Base-by-base conservation (phyloP, 108 stramenopile species). In the Discostella stelligeroides region DNA sequence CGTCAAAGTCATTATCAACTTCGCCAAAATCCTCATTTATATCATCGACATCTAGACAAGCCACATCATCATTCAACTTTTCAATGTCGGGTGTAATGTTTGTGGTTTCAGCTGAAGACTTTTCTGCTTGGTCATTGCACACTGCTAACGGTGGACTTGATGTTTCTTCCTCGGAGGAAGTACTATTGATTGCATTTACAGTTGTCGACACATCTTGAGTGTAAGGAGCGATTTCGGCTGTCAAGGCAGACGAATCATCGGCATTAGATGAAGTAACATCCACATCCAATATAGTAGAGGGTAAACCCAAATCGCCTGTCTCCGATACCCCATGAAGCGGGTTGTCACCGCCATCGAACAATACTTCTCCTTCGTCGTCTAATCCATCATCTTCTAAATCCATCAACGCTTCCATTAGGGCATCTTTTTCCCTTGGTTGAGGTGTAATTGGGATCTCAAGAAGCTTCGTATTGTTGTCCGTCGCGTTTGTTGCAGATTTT, bases 331-430 rank as follows among this genome's bases (percentile, higher is more conserved):
- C 46, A 4, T 46, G 10, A 18, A 7, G 1, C 58, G 10, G 2
- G 13, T 13, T 14, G 23, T 54, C 53, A 23, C 53, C 7, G 8
- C 53, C 28, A 6, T 62, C 62, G 39, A 76, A 75, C 62, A 41
- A 54, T 56, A 80, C 63, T 68, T 80, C 70, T 64, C 64, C 79
- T 14, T 71, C 64, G 30, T 70, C 76, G 21, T 70, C 76, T 17
- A 70, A 39, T 67, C 66, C 82, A 42, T 89, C 92, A 9, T 89
- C 75, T 20, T 92, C 88, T 21, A 86, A 40, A 10, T 85, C 89
- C 66, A 84, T 84, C 46, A 88, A 39, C 48, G 84, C 84, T 42
- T 83, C 87, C 84, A 85, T 85, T 17, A 84, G 74, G n/a, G 70
- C 63, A 87, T 74, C 51, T 42, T 69, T 37, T 57, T 70, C 27